phyloP scores from a whole-genome alignment of 768 basidiomycete species.

The Trametes meyenii region DNA sequence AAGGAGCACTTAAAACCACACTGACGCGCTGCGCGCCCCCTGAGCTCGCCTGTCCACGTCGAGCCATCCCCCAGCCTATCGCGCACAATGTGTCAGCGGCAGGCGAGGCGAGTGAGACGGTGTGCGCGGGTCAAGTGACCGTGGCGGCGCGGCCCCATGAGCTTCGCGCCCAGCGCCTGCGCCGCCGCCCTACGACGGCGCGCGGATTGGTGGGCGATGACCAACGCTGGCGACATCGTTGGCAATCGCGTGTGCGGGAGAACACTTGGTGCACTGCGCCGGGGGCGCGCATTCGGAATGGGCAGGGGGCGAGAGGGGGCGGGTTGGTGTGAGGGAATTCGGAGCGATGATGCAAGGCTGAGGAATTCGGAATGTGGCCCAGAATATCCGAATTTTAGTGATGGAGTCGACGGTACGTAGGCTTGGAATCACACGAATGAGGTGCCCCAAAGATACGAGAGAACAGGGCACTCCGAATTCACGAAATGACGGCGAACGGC shows the following conservation, averaged over 20 bases:
- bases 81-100: not conserved
- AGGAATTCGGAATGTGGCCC: not conserved
- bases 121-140: conserved; percentile 20
- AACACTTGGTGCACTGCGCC: not conserved
- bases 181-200: conserved; percentile 12
- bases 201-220: conserved; percentile 3
- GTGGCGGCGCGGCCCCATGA: conserved; percentile 21
- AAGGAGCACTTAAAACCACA: too few relatives aligned
- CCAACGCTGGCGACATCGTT: conserved; percentile 10
- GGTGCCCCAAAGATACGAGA: too few relatives aligned
- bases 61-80: not conserved
- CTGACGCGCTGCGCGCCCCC: not conserved
- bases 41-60: conserved; percentile 1
- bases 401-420: too few relatives aligned
- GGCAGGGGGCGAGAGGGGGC: not conserved
- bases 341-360: not conserved
- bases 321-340: not conserved
- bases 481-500: too few relatives aligned
- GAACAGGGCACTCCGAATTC: too few relatives aligned
- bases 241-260: not conserved
- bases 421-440: too few relatives aligned
- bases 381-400: too few relatives aligned
- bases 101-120: not conserved
- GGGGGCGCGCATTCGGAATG: conserved; percentile 8
- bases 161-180: not conserved